A percentile compares a stretch with the other conserved stretches of the same genome.
Evolutionary conservation across 2,329 filamentous ascomycete species (phyloP).

Genomic region (Zasmidium citrigriseum): DNA sequence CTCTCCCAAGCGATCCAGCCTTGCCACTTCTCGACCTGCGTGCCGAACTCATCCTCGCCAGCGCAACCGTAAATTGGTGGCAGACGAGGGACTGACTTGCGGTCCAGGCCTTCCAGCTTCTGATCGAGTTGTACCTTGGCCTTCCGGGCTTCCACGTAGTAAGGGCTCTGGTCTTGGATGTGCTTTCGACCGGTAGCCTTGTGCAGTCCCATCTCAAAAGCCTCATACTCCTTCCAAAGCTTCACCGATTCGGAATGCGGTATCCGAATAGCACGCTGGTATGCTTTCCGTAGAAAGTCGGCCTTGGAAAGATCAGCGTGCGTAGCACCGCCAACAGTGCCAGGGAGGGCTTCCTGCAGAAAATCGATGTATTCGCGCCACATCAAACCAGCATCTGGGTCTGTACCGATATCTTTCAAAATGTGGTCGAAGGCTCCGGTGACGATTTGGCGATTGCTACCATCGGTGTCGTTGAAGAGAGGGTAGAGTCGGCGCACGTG

Average conservation of each 20-base stretch:
- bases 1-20: conserved; percentile 96
- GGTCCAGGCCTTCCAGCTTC: conserved; percentile 72
- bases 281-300: conserved; percentile 87
- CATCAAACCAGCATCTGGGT: conserved; percentile 83
- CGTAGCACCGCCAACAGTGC: conserved; percentile 71
- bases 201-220: conserved; percentile 91
- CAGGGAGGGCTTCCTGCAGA: conserved; percentile 76
- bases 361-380: conserved; percentile 97
- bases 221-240: conserved; percentile 96
- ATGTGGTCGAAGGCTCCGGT: conserved; percentile 90
- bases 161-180: conserved; percentile 85
- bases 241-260: conserved; percentile 81
- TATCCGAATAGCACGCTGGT: conserved; percentile 84
- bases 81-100: conserved; percentile 76
- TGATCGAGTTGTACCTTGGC: conserved; percentile 90
- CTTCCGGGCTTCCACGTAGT: conserved; percentile 94
- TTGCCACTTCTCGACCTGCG: conserved; percentile 88
- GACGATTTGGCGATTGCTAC: conserved; percentile 75
- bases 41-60: conserved; percentile 78
- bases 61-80: conserved; percentile 84
- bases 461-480: conserved; percentile 74
- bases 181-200: conserved; percentile 94
- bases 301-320: conserved; percentile 99
- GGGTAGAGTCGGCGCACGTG: conserved; percentile 93
- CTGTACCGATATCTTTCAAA: conserved; percentile 83